phyloP scores from a whole-genome alignment of 1,284 basidiomycete genomes.

The Hemileia vastatrix region DNA sequence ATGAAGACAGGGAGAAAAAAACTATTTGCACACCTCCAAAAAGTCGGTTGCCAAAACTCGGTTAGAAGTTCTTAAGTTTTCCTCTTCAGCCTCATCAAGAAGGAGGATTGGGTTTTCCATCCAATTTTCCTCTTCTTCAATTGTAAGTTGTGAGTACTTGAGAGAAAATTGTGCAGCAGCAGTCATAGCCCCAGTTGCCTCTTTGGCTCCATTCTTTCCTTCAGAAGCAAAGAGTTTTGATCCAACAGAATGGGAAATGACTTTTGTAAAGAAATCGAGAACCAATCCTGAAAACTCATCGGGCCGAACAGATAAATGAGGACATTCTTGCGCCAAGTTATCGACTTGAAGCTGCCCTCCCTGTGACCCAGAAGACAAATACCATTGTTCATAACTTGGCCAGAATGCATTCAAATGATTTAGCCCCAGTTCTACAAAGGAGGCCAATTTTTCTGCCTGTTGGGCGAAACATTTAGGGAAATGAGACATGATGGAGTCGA shows the following conservation, averaged over 20 bases:
- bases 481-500: slow-evolving; percentile 62
- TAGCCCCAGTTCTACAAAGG: background rate
- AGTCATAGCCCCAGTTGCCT: too few relatives aligned
- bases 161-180: background rate
- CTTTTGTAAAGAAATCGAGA: too few relatives aligned
- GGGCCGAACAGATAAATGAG: too few relatives aligned
- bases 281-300: too few relatives aligned
- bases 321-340: too few relatives aligned
- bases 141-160: slow-evolving; percentile 39
- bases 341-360: too few relatives aligned
- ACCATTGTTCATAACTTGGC: background rate
- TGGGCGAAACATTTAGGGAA: slow-evolving; percentile 60
- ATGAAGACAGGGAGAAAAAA: slow-evolving; percentile 34
- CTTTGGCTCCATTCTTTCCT: too few relatives aligned
- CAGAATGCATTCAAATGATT: background rate
- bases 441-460: slow-evolving; percentile 3
- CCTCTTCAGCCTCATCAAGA: slow-evolving; percentile 88
- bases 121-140: slow-evolving; percentile 72
- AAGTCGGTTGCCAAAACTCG: slow-evolving; percentile 76
- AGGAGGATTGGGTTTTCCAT: slow-evolving; percentile 77
- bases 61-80: slow-evolving; percentile 68
- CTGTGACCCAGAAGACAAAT: too few relatives aligned
- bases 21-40: slow-evolving; percentile 53
- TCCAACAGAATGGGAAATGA: too few relatives aligned
- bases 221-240: too few relatives aligned